phyloP scores from a whole-genome alignment of 441 rosid genomes.

The Lagerstroemia fauriei region DNA sequence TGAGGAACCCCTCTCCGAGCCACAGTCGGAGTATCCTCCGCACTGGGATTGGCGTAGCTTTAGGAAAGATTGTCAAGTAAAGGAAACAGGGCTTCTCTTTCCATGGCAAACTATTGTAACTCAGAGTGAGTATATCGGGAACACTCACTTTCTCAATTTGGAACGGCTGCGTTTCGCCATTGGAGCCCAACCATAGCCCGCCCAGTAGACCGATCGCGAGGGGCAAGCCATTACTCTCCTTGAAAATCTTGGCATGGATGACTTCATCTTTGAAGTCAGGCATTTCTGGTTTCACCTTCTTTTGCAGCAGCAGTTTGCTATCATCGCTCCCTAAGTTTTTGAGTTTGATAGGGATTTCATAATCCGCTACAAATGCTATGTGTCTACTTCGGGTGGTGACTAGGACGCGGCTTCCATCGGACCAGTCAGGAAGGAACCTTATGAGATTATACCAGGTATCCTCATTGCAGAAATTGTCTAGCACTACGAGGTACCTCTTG shows the following conservation, averaged over 20 bases:
- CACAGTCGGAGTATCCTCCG: conserved; percentile 19
- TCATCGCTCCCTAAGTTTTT: background rate
- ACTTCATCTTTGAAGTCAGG: background rate
- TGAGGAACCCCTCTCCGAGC: background rate
- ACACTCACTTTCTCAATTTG: background rate
- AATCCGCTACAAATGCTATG: background rate
- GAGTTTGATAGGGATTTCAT: background rate
- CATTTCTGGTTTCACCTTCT: background rate
- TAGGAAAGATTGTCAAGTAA: conserved; percentile 20
- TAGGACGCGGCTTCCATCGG: background rate
- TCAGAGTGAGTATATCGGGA: background rate
- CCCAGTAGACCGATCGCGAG: background rate
- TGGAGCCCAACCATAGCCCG: background rate
- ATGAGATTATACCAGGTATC: background rate
- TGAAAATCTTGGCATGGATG: background rate
- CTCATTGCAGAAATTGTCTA: background rate
- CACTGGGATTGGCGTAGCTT: background rate
- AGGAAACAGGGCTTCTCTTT: conserved; percentile 20
- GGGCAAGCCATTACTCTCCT: background rate
- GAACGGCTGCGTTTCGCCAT: too few relatives aligned
- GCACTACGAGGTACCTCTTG: background rate
- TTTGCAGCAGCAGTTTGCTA: background rate
- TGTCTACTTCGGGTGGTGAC: background rate
- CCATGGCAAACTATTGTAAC: conserved; percentile 5
- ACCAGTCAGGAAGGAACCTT: background rate